Evolutionary conservation across 331 rosid species (phyloP), one percentile per base, ranked within the genome.

Genomic region (Pyrus hybrid): DNA sequence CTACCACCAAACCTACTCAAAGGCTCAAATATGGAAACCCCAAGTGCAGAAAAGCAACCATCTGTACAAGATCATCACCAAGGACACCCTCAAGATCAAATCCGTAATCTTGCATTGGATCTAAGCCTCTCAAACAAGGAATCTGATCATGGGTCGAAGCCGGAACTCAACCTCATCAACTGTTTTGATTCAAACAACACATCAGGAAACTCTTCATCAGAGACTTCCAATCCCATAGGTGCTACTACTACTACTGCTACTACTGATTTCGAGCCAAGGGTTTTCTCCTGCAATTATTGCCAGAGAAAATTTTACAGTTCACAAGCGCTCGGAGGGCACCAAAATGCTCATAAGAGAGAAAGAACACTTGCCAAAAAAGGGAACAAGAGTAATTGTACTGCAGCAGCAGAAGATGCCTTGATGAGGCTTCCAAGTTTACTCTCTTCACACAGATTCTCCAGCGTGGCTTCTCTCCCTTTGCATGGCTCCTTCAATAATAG

Each of bases 301-400:
- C 90, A 85, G 33, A 88, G 98, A 67, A 89, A 91, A 80, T 93
- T 93, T 68, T 87, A 86, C 70, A 91, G 97, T 53, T 93, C 98
- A 2, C 98, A 93, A 77, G 97, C 98, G 30, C 98, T 93, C 56
- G 98, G 98, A 13, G 98, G 98, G 32, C 98, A 93, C 84, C 98
- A 93, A 74, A 93, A 93, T 83, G 98, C 98, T 21, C 96, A 93
- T 41, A 93, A 89, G 54, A 83, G 98, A 33, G 96, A 93, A 81
- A 88, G 98, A 68, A 93, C 83, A 28, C 71, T 89, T 5, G 93
- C 90, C 2, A 91, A 93, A 73, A 85, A 88, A 77, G 84, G 88
- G 41, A 79, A 68, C 62, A 88, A 57, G 73, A 28, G 49, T 53
- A 77, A 74, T 78, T 63, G 32, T 62, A 7, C 45, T 29, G 43